Evolutionary conservation across 1,139 yeast genomes (phyloP).

Genomic region (Sugiyamaella grinbergsii): DNA sequence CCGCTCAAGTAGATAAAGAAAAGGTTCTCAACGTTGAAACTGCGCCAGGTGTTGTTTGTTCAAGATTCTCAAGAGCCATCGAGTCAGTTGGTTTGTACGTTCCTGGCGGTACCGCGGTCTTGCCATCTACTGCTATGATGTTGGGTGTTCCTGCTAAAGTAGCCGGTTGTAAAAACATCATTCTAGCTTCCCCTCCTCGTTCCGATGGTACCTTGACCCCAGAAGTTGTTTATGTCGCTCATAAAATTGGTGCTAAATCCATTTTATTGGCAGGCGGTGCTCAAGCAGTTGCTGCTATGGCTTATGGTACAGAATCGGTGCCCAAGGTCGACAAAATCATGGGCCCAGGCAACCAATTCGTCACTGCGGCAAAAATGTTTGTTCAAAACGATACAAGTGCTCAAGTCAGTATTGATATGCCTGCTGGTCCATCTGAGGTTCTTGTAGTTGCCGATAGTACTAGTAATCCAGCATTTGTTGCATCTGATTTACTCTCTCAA

Average conservation of each 20-base stretch:
- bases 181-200: conserved; percentile 98
- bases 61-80: conserved; percentile 92
- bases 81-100: conserved; percentile 93
- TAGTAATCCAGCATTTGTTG: conserved; percentile 94
- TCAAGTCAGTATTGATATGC: conserved; percentile 96
- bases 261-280: conserved; percentile 98
- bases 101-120: conserved; percentile 98
- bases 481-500: conserved; percentile 91
- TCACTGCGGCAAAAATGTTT: conserved; percentile 98
- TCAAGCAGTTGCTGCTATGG: conserved; percentile 98
- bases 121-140: conserved; percentile 98
- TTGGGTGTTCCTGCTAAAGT: conserved; percentile 98
- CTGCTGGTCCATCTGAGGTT: conserved; percentile 99
- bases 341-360: conserved; percentile 99
- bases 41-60: conserved; percentile 88
- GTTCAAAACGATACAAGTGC: conserved; percentile 96
- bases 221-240: conserved; percentile 96
- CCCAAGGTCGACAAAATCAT: conserved; percentile 94
- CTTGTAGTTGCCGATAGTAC: conserved; percentile 83
- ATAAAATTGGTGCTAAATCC: conserved; percentile 86
- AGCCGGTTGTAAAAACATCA: conserved; percentile 92
- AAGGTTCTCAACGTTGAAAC: conserved; percentile 77
- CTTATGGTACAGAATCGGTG: conserved; percentile 91
- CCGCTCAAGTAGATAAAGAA: conserved; percentile 75
- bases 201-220: conserved; percentile 92